Base-by-base conservation (phyloP, 495 filamentous ascomycete genomes). In the Coniosporium apollinis region DNA sequence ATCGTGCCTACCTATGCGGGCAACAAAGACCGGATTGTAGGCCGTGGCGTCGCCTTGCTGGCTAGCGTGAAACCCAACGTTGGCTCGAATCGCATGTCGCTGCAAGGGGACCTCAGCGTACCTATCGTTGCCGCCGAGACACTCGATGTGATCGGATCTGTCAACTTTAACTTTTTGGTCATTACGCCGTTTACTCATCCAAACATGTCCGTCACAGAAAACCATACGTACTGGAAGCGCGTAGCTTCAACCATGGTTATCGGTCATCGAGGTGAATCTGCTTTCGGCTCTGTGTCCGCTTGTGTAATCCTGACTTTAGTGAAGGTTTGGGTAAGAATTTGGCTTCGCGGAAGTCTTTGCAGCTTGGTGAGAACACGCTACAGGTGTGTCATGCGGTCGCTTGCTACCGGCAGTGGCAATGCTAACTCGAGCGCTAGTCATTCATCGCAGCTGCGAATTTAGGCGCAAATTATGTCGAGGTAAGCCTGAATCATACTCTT, bases 1-100 rank as follows among this genome's bases (percentile, higher is more conserved):
- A 83, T 97, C 37, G 75, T 96, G 7, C 89, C 87, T n/a, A 96
- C 91, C 1, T 94, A 96, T 59, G 74, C 85, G 24, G 91, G 86
- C n/a, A 75, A 76, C 13, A 72, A 82, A 33, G 82, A 92, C 34
- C 66, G 79, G 43, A 79, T 91, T 43, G 70, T 96, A 24, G 89
- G 86, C n/a, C 78, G 89, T 11, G 89, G 74, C 19, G 89, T 94
- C 19, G 89, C 89, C 0, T 63, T 96, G 25, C 70, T 97, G 4
- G 82, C 79, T 2, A 86, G 72, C 40, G 69, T 97, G 38, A 86
- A 80, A 36, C 79, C 79, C 0, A 74, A 65, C 5, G 56, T 96
- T 21, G 89, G 91, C 6, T 69, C 74, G 15, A 72, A 79, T 33
- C 71, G 83, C 15, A 87, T 84, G 57, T 84, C 76, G 37, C 64